Evolutionary conservation across 176 grass and related monocot genomes (phyloP), one percentile per base, ranked within the genome.

Genomic region (Musa acuminata): DNA sequence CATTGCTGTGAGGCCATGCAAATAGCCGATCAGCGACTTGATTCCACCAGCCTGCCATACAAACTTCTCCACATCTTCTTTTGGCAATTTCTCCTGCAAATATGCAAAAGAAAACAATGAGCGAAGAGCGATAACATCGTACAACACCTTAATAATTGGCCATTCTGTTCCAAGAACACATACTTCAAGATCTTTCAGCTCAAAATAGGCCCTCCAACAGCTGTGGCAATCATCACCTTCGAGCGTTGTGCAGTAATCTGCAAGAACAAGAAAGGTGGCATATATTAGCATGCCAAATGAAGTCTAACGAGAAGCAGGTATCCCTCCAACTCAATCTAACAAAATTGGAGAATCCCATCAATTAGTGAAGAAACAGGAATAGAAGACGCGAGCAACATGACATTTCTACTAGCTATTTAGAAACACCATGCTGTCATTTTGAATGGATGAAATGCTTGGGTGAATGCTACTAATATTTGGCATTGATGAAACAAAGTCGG

Each of bases 161-260:
- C 10, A 66, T 0, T 11, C 62, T 8, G 11, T 70, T 49, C 62
- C 20, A 29, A 13, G 8, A 52, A 67, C 9, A 66, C 74, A 53
- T 78, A 93, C 95, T 83, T 93, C 82, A 16, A 98, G 86, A 71
- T 98, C 63, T 82, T 91, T 82, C 11, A 94, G 75, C 78, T 93
- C 95, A 84, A 93, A 93, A 52, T 93, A 93, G 20, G 95, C 95
- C 65, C 85, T 84, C 95, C 95, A 98, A 77, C 90, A 98, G 81
- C 86, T 91, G 77, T 87, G 93, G 25, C 85, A 89, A 49, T 89
- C 85, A 9, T 98, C 95, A 1, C 95, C 90, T 72, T 98, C 95
- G 8, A 82, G 62, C 52, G 88, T 84, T 21, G 84, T 83, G 83
- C 95, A 93, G 74, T 94, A 91, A 72, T 98, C 95, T 98, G 78